phyloP scores from a whole-genome alignment of 2,329 filamentous ascomycete genomes.

The Alternaria triticina region DNA sequence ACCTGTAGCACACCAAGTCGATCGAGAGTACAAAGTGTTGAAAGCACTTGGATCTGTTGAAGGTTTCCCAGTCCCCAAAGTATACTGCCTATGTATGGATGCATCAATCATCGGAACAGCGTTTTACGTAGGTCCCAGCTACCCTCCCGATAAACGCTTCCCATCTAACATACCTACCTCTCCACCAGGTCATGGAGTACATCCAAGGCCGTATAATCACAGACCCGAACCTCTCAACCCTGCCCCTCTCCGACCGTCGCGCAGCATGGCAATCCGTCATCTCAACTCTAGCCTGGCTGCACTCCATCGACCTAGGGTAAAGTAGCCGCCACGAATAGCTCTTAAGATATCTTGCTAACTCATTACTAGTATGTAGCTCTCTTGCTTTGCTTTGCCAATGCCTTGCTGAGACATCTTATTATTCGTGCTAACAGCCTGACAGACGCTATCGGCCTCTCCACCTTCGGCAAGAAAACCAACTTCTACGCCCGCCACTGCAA shows the following conservation, averaged over 20 bases:
- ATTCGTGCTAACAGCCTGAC: too few species aligned
- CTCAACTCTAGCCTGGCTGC: constrained; percentile 80
- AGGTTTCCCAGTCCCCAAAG: constrained; percentile 84
- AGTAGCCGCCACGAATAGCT: too few species aligned
- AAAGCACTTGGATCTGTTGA: constrained; percentile 74
- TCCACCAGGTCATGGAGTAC: constrained; percentile 78
- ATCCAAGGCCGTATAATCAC: constrained; percentile 91
- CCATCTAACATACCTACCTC: not conserved
- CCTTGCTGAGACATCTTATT: too few species aligned
- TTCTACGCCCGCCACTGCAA: constrained; percentile 87
- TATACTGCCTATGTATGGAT: constrained; percentile 87
- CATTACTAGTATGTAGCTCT: too few species aligned
- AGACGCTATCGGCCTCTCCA: constrained; percentile 68
- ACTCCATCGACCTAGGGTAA: constrained; percentile 76
- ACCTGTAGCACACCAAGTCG: constrained; percentile 91
- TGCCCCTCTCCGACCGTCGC: constrained; percentile 67
- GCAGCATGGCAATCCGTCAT: constrained; percentile 61
- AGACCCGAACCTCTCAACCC: constrained; percentile 77
- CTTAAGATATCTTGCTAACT: too few species aligned
- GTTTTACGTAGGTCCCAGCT: constrained; percentile 67
- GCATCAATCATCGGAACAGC: constrained; percentile 77
- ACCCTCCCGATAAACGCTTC: not conserved
- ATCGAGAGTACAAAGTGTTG: constrained; percentile 90
- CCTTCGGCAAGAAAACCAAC: constrained; percentile 73
- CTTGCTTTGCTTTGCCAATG: too few species aligned